Evolutionary conservation across 225 moss, liverwort and hornwort species (phyloP).

Genomic region (Physcomitrium patens): DNA sequence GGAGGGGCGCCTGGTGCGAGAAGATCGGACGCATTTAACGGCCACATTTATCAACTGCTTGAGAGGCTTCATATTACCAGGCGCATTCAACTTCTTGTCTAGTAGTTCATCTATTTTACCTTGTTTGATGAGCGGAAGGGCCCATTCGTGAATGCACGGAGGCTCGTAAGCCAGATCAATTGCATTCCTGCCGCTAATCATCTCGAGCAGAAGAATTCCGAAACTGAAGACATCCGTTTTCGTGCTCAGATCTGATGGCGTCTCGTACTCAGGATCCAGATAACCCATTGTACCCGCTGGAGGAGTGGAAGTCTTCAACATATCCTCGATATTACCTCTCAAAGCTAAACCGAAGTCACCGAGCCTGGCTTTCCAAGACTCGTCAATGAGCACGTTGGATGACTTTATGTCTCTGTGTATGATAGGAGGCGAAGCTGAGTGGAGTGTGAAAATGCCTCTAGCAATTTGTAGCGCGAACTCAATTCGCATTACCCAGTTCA

Average conservation of each 20-base stretch:
- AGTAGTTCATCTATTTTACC: constrained; percentile 42
- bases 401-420: constrained; percentile 76
- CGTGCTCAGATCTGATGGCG: constrained; percentile 61
- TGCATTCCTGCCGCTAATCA: constrained; percentile 64
- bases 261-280: constrained; percentile 68
- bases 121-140: constrained; percentile 64
- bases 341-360: constrained; percentile 71
- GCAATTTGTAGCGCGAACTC: constrained; percentile 61
- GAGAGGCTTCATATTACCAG: constrained; percentile 48
- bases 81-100: constrained; percentile 40
- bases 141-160: constrained; percentile 68
- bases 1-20: constrained; percentile 50
- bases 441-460: constrained; percentile 55
- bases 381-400: constrained; percentile 64
- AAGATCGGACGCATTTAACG: constrained; percentile 59
- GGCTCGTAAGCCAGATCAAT: constrained; percentile 67
- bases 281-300: constrained; percentile 74
- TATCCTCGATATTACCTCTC: constrained; percentile 61
- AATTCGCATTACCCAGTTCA: constrained; percentile 63
- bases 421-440: constrained; percentile 63
- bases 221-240: constrained; percentile 77
- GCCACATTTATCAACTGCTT: constrained; percentile 62
- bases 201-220: constrained; percentile 62
- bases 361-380: constrained; percentile 69
- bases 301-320: constrained; percentile 53